A percentile compares a stretch with the other conserved stretches of the same genome.
Conservation (phyloP, 108 stramenopile species). For the Nannochloropsis gaditana region DNA sequence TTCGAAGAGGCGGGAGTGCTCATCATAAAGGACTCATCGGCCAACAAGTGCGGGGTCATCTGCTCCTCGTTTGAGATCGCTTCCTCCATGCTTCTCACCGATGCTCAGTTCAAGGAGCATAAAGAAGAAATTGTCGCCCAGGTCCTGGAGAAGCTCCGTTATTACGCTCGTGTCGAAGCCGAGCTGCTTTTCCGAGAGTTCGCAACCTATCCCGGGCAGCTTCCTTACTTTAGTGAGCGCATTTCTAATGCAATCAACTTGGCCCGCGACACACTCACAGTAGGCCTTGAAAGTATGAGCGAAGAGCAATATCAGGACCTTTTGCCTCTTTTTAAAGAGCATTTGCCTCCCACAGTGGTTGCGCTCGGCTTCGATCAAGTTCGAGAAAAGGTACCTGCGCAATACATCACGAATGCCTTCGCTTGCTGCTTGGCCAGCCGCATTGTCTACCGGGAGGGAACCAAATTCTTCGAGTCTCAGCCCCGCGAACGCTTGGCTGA, state of each 20-base stretch:
- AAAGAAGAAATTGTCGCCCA: constrained; percentile 84
- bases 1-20: constrained; percentile 84
- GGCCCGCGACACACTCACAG: constrained; percentile 82
- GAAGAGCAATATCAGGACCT: constrained; percentile 48
- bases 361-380: constrained; percentile 69
- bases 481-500: constrained; percentile 42
- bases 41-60: constrained; percentile 97
- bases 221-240: constrained; percentile 75
- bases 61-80: constrained; percentile 90
- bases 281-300: constrained; percentile 59
- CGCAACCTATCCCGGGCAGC: constrained; percentile 64
- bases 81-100: constrained; percentile 82
- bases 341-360: constrained; percentile 70
- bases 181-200: constrained; percentile 94
- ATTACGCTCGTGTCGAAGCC: constrained; percentile 78
- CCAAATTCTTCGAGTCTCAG: constrained; percentile 73
- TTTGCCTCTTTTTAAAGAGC: constrained; percentile 56
- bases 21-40: constrained; percentile 96
- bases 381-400: constrained; percentile 67
- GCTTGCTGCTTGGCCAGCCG: constrained; percentile 81
- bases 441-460: constrained; percentile 93
- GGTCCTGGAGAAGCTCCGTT: constrained; percentile 76
- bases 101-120: constrained; percentile 83
- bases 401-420: constrained; percentile 88
- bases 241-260: constrained; percentile 81